phyloP scores from a whole-genome alignment of 2,329 filamentous ascomycete genomes.

The Balansia obtecta region DNA sequence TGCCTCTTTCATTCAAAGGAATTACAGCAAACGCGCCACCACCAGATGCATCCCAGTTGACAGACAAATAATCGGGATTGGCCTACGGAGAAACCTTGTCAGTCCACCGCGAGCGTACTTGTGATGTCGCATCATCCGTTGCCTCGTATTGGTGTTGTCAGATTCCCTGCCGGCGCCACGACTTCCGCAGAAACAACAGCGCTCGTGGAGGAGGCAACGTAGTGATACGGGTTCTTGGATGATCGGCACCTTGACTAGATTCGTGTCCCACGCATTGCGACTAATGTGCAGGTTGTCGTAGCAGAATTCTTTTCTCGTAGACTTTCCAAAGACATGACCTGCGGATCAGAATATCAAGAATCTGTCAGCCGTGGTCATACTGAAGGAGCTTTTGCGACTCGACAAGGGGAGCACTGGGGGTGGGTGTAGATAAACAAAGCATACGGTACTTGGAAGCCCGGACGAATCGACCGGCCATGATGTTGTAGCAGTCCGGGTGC shows the following conservation, averaged over 20 bases:
- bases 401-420: background rate
- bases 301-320: constrained; percentile 92
- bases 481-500: constrained; percentile 13
- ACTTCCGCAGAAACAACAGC: background rate
- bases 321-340: constrained; percentile 98
- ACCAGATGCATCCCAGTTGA: constrained; percentile 97
- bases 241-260: constrained; percentile 75
- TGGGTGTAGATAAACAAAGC: constrained; percentile 16
- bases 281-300: constrained; percentile 97
- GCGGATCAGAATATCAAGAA: constrained; percentile 6
- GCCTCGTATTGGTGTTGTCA: background rate
- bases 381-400: background rate
- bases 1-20: constrained; percentile 77
- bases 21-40: constrained; percentile 96
- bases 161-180: background rate
- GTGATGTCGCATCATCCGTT: background rate
- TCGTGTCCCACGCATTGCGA: constrained; percentile 98
- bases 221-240: background rate
- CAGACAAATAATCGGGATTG: constrained; percentile 89
- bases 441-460: constrained; percentile 57
- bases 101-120: constrained; percentile 3
- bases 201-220: background rate
- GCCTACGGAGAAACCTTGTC: constrained; percentile 39
- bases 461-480: constrained; percentile 53
- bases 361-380: background rate